Evolutionary conservation across 2,329 filamentous ascomycete genomes (phyloP).

Genomic region (Apiospora pterosperma): DNA sequence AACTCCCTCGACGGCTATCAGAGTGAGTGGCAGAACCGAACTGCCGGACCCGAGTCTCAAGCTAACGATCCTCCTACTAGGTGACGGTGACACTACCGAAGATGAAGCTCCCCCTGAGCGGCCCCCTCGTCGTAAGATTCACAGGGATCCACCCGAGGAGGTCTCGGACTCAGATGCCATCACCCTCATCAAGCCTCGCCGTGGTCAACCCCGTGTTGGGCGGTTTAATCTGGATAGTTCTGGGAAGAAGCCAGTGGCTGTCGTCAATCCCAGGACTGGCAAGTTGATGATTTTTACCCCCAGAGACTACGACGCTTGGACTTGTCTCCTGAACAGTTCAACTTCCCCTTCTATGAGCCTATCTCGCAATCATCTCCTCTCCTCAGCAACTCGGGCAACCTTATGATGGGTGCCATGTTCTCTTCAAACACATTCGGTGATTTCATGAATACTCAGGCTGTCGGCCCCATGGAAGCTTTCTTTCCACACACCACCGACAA

Average conservation of each 20-base stretch:
- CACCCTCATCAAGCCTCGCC: constrained; percentile 41
- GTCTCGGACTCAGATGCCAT: constrained; percentile 49
- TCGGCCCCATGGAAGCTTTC: constrained; percentile 73
- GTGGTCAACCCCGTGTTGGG: constrained; percentile 51
- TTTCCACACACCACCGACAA: constrained; percentile 44
- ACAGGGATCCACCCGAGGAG: constrained; percentile 34
- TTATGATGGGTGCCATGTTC: constrained; percentile 76
- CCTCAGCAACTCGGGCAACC: constrained; percentile 64
- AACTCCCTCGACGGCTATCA: constrained; percentile 55
- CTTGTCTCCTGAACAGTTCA: constrained; percentile 53
- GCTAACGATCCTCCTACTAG: constrained; percentile 33
- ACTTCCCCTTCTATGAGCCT: constrained; percentile 40
- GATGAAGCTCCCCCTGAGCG: constrained; percentile 52
- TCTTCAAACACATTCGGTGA: constrained; percentile 53
- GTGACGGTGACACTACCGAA: constrained; percentile 59
- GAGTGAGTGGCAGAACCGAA: constrained; percentile 43
- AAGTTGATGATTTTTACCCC: constrained; percentile 63
- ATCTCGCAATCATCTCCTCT: constrained; percentile 49
- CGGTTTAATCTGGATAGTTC: constrained; percentile 53
- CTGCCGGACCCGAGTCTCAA: neutral
- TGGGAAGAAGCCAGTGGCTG: constrained; percentile 55
- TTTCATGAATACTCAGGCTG: constrained; percentile 59
- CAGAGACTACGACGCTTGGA: constrained; percentile 45
- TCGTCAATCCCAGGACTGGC: constrained; percentile 53
- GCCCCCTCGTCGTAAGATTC: constrained; percentile 44